These are phyloP conservation scores for Arthrobotrys conoides DNA, from an alignment of 2,329 filamentous ascomycete species.

Conservation along the genomic window DNA sequence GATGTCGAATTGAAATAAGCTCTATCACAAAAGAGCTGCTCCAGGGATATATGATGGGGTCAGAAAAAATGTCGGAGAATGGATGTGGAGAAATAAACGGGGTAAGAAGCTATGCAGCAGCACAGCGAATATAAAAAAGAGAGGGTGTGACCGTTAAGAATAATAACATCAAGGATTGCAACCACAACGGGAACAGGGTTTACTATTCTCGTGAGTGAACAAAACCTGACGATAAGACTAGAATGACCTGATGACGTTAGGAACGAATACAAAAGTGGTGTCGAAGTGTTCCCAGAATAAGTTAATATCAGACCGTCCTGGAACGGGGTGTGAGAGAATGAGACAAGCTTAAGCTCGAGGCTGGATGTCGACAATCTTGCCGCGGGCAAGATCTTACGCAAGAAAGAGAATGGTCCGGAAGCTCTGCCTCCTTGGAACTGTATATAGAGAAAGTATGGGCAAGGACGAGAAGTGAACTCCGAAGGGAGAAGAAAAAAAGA, in stretches of 20 bases:
- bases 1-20: constrained; percentile 25
- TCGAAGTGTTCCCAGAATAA: constrained; percentile 29
- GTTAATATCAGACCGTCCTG: constrained; percentile 39
- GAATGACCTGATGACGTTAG: constrained; percentile 57
- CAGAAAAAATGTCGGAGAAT: constrained; percentile 49
- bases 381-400: constrained; percentile 41
- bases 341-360: constrained; percentile 38
- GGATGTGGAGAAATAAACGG: constrained; percentile 58
- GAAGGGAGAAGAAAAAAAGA: constrained; percentile 40
- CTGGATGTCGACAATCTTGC: constrained; percentile 38
- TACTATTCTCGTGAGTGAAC: constrained; percentile 21
- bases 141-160: constrained; percentile 35
- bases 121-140: constrained; percentile 40
- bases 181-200: constrained; percentile 30
- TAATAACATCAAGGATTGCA: constrained; percentile 53
- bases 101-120: constrained; percentile 49
- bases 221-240: constrained; percentile 59
- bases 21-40: constrained; percentile 24
- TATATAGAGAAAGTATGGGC: constrained; percentile 40
- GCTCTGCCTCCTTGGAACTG: constrained; percentile 60
- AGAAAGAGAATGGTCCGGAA: constrained; percentile 55
- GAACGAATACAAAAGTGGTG: constrained; percentile 35
- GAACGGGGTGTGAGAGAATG: constrained; percentile 46
- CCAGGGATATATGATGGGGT: constrained; percentile 45
- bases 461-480: constrained; percentile 49